phyloP scores from a whole-genome alignment of 1,284 basidiomycete genomes.

The Marasmius oreades region DNA sequence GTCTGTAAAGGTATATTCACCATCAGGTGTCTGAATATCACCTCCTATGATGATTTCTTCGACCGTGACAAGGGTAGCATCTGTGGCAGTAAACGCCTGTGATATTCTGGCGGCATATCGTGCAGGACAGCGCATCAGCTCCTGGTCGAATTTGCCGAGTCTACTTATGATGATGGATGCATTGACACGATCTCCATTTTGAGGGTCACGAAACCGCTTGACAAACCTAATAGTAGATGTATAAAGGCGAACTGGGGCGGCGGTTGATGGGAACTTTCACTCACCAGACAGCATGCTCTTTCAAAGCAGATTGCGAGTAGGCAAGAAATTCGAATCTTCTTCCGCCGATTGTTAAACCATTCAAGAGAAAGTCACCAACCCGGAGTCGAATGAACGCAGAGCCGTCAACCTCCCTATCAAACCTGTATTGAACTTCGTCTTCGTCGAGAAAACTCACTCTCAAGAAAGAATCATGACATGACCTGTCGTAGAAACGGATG shows the following conservation, averaged over 20 bases:
- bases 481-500: slow-evolving; percentile 43
- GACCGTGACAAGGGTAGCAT: slow-evolving; percentile 48
- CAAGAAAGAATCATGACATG: slow-evolving; percentile 53
- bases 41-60: slow-evolving; percentile 44
- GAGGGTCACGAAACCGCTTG: slow-evolving; percentile 40
- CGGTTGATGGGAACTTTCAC: slow-evolving; percentile 30
- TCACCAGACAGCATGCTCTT: slow-evolving; percentile 42
- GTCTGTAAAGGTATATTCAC: slow-evolving; percentile 56
- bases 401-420: slow-evolving; percentile 50
- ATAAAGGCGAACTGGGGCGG: slow-evolving; percentile 43
- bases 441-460: slow-evolving; percentile 66
- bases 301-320: slow-evolving; percentile 53
- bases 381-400: slow-evolving; percentile 40
- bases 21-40: slow-evolving; percentile 42
- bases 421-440: slow-evolving; percentile 43
- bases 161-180: slow-evolving; percentile 46
- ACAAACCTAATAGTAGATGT: slow-evolving; percentile 47
- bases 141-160: slow-evolving; percentile 48
- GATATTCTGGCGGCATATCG: slow-evolving; percentile 63
- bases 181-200: slow-evolving; percentile 26
- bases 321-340: slow-evolving; percentile 53
- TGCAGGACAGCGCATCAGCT: slow-evolving; percentile 58
- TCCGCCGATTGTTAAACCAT: slow-evolving; percentile 48
- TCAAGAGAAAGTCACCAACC: slow-evolving; percentile 38
- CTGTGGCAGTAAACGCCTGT: slow-evolving; percentile 59